phyloP scores from a whole-genome alignment of 495 filamentous ascomycete species.

The Chaetomium fimeti region DNA sequence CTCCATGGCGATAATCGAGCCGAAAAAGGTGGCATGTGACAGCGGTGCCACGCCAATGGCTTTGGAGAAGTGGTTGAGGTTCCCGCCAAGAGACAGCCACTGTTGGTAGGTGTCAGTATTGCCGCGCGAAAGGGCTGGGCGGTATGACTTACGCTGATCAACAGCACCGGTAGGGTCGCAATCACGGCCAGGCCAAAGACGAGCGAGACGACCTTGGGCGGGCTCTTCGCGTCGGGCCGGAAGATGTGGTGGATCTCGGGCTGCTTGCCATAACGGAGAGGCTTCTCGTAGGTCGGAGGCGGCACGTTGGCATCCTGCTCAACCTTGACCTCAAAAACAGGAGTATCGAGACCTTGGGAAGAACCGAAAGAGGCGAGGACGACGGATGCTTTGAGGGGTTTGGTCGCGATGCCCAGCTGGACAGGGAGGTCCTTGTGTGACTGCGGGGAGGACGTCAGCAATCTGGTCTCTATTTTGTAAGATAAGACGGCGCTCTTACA shows the following conservation, averaged over 20 bases:
- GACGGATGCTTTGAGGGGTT: conserved; percentile 71
- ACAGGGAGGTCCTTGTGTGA: conserved; percentile 84
- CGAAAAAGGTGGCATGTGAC: conserved; percentile 76
- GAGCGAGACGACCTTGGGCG: conserved; percentile 77
- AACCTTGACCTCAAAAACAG: conserved; percentile 61
- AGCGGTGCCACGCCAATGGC: conserved; percentile 72
- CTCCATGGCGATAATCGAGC: conserved; percentile 81
- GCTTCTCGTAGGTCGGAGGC: conserved; percentile 59
- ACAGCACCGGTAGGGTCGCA: conserved; percentile 67
- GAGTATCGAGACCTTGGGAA: conserved; percentile 64
- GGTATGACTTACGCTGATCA: conserved; percentile 60
- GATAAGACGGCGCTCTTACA: conserved; percentile 54
- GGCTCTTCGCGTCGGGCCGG: conserved; percentile 71
- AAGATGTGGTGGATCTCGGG: conserved; percentile 92
- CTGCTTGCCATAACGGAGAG: conserved; percentile 75
- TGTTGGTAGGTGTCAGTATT: conserved; percentile 35
- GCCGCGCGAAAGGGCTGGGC: neutral
- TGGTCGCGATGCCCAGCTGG: conserved; percentile 67
- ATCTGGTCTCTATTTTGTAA: neutral
- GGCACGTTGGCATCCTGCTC: conserved; percentile 58
- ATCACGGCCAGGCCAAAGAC: conserved; percentile 71
- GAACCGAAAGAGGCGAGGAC: conserved; percentile 85
- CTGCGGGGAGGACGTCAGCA: conserved; percentile 47
- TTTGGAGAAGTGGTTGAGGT: conserved; percentile 72
- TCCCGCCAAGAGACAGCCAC: conserved; percentile 82